These are phyloP conservation scores for Dictyostelium gargantuum DNA, from an alignment of 208 protist genomes.

Conservation along the genomic window DNA sequence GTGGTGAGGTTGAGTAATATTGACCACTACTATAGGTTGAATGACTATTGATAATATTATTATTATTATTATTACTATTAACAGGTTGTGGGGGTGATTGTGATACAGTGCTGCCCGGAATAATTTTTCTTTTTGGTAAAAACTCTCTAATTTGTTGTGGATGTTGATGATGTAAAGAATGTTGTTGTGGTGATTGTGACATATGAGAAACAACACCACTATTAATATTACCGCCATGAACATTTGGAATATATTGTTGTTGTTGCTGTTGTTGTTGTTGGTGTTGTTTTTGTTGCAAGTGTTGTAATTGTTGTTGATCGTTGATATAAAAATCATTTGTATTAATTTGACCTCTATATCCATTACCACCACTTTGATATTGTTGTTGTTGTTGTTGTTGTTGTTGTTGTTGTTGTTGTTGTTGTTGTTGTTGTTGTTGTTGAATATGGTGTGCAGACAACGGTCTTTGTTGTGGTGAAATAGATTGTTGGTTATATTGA, in stretches of 20 bases:
- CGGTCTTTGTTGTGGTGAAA: neutral
- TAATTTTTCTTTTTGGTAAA: constrained; percentile 24
- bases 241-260: neutral
- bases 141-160: constrained; percentile 21
- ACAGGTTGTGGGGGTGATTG: neutral
- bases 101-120: neutral
- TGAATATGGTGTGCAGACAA: neutral
- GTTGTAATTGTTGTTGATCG: neutral
- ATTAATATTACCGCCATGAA: neutral
- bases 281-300: neutral
- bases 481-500: constrained; percentile 4
- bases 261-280: neutral
- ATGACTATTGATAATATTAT: too few species aligned
- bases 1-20: neutral
- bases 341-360: neutral
- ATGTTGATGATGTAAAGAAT: constrained; percentile 9
- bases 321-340: neutral
- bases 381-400: constrained; percentile 1
- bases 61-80: neutral
- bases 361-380: neutral
- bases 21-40: neutral
- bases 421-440: neutral
- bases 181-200: neutral
- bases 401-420: neutral
- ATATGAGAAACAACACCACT: neutral